Conservation (phyloP, 306 rosid species). For the Ceratonia siliqua region DNA sequence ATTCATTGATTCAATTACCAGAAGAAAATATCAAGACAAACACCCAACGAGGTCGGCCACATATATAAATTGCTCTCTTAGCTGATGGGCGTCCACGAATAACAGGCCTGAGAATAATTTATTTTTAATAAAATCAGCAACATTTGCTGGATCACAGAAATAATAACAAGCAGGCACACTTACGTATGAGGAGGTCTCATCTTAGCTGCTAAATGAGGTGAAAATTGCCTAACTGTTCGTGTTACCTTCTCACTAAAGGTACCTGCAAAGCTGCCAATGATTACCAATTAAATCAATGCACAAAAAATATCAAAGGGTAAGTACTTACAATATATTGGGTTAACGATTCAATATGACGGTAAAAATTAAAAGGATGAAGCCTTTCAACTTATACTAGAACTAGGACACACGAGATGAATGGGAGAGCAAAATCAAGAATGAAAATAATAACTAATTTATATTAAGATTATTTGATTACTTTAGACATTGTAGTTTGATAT, state of each 20-base stretch:
- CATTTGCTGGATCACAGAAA: not conserved
- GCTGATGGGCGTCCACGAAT: slow-evolving; percentile 98
- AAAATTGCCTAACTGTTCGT: slow-evolving; percentile 84
- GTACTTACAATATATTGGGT: slow-evolving; percentile 8
- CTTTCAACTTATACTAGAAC: not conserved
- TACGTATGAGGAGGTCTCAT: slow-evolving; percentile 99
- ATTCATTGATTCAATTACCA: slow-evolving; percentile 56
- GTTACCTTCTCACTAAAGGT: slow-evolving; percentile 91
- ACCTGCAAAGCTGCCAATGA: slow-evolving; percentile 86
- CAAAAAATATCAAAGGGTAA: slow-evolving; percentile 5
- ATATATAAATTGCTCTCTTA: slow-evolving; percentile 81
- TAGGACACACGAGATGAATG: not conserved
- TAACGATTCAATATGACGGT: not conserved
- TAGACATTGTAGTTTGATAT: too few species aligned
- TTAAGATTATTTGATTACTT: too few species aligned
- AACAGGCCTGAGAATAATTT: slow-evolving; percentile 77
- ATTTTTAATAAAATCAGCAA: slow-evolving; percentile 25
- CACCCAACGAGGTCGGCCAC: slow-evolving; percentile 95
- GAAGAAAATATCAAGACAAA: slow-evolving; percentile 71
- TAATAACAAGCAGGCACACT: slow-evolving; percentile 40
- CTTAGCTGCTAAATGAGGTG: slow-evolving; percentile 96
- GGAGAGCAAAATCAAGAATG: too few species aligned
- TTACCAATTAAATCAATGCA: slow-evolving; percentile 18
- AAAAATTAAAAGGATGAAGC: not conserved
- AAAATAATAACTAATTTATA: too few species aligned